A percentile compares a stretch with the other conserved stretches of the same genome.
These are phyloP conservation scores for Vitis rotundifolia DNA, from an alignment of 164 flowering plant genomes.

Conservation along the genomic window DNA sequence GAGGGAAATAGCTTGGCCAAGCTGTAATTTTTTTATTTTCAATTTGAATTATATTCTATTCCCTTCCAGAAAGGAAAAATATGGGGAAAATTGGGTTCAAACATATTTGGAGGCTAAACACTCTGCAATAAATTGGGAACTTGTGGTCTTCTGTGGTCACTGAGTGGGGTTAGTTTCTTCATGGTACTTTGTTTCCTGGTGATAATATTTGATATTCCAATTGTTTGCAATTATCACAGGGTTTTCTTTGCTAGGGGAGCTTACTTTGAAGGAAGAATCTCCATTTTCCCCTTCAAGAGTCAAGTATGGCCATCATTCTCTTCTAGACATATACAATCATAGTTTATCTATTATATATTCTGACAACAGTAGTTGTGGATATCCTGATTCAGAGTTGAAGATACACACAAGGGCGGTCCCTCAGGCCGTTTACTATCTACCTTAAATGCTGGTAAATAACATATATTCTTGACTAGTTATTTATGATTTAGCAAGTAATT, in stretches of 20 bases:
- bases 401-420: slow-evolving; percentile 47
- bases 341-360: background rate
- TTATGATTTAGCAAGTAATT: background rate
- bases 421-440: slow-evolving; percentile 45
- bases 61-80: too few relatives aligned
- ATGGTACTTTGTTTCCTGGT: background rate
- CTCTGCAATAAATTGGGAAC: too few relatives aligned
- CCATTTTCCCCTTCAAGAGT: slow-evolving; percentile 58
- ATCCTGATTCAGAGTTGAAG: slow-evolving; percentile 56
- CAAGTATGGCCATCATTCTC: slow-evolving; percentile 49
- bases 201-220: background rate
- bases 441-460: slow-evolving; percentile 47
- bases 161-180: background rate
- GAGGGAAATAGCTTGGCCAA: too few relatives aligned
- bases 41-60: too few relatives aligned
- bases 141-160: too few relatives aligned
- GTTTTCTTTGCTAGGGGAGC: slow-evolving; percentile 44
- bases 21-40: too few relatives aligned
- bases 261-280: slow-evolving; percentile 60
- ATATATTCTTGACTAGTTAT: background rate
- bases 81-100: too few relatives aligned
- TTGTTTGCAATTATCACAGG: slow-evolving; percentile 34
- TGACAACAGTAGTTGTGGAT: slow-evolving; percentile 10
- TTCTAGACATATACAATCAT: background rate
- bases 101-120: too few relatives aligned